Percentiles rank a stretch among this genome's conserved stretches.
These are phyloP conservation scores for Bryoglossum gracile DNA, from an alignment of 495 filamentous ascomycete genomes.

Conservation along the genomic window DNA sequence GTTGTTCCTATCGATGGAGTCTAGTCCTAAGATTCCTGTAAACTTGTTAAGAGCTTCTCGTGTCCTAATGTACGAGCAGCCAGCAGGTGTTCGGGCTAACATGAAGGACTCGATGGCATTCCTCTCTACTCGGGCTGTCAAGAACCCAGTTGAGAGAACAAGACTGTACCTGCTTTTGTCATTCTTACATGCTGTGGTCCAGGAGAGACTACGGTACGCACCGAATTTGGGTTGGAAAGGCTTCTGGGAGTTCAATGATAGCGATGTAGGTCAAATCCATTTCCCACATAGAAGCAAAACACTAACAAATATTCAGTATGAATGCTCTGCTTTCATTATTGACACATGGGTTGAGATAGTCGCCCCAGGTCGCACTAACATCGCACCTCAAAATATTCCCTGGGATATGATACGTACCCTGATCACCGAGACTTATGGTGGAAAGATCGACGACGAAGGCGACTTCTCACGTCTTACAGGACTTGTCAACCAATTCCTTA, in stretches of 20 bases:
- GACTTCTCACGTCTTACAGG: conserved; percentile 67
- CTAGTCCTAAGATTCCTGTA: conserved; percentile 92
- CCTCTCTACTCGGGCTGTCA: conserved; percentile 65
- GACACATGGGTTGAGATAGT: conserved; percentile 88
- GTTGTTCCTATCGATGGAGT: conserved; percentile 96
- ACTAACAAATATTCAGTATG: conserved; percentile 59
- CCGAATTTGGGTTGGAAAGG: conserved; percentile 95
- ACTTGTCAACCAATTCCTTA: conserved; percentile 72
- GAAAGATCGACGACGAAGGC: conserved; percentile 90
- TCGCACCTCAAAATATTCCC: conserved; percentile 86
- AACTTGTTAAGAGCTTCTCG: conserved; percentile 89
- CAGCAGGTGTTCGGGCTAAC: conserved; percentile 90
- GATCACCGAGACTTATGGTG: conserved; percentile 89
- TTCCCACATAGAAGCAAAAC: conserved; percentile 12
- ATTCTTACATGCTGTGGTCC: conserved; percentile 93
- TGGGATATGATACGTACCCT: conserved; percentile 96
- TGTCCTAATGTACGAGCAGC: conserved; percentile 97
- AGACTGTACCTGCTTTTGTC: conserved; percentile 85
- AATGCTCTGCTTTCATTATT: conserved; percentile 93
- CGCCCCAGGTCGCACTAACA: conserved; percentile 78
- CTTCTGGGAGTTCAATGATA: conserved; percentile 99
- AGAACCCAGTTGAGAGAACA: conserved; percentile 84
- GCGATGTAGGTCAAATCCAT: conserved; percentile 65
- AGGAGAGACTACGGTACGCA: conserved; percentile 91
- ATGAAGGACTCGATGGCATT: conserved; percentile 96